phyloP scores from a whole-genome alignment of 768 basidiomycete genomes.

The Boletus vinaceobasis region DNA sequence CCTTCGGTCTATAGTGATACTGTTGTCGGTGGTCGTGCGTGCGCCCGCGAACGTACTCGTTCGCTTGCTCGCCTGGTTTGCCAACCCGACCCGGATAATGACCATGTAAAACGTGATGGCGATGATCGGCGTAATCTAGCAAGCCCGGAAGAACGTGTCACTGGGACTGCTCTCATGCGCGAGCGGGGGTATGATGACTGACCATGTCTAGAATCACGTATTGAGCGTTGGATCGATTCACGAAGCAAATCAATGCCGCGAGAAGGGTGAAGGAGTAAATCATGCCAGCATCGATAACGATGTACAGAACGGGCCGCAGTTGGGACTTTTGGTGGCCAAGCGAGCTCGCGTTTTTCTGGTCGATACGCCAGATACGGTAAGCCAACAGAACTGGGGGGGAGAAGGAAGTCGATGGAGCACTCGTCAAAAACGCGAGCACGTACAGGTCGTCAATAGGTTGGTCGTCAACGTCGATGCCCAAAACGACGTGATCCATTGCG shows the following conservation, averaged over 20 bases:
- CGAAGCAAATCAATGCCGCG: background rate
- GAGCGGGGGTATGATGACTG: background rate
- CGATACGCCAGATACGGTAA: background rate
- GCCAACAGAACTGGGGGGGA: background rate
- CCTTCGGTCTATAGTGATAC: background rate
- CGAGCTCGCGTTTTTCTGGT: too few relatives aligned
- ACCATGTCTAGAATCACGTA: conserved; percentile 6
- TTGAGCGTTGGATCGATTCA: conserved; percentile 1
- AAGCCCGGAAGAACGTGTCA: background rate
- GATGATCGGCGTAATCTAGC: conserved; percentile 11
- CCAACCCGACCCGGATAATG: conserved; percentile 10
- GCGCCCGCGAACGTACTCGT: too few relatives aligned
- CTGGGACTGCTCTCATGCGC: background rate
- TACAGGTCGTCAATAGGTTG: conserved; percentile 3
- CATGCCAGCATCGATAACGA: conserved; percentile 5
- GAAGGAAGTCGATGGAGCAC: background rate
- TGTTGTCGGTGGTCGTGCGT: too few relatives aligned
- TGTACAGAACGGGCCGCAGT: background rate
- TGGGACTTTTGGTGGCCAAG: background rate
- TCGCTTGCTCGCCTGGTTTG: background rate
- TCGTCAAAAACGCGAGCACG: background rate
- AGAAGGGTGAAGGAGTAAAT: conserved; percentile 1
- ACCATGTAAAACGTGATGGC: conserved; percentile 19
- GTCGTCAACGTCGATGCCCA: background rate
- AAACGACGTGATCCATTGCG: background rate